Evolutionary conservation across 352 stramenopile genomes (phyloP), one percentile per base, ranked within the genome.

Genomic region (Globisporangium cylindrosporum): DNA sequence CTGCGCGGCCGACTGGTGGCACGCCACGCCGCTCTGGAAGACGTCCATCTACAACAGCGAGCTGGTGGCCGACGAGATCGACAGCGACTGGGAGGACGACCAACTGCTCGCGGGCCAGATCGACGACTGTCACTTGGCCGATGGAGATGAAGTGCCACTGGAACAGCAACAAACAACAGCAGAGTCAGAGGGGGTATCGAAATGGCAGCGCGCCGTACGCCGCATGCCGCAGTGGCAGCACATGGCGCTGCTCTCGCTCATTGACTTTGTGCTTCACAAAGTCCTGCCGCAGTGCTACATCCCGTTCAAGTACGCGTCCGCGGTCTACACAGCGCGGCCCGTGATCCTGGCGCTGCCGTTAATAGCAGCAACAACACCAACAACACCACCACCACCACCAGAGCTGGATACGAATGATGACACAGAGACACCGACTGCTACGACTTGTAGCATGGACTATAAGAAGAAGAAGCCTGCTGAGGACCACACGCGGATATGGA

Each of bases 261-360:
- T 84, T 29, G 75, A 82, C 69, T 87, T 87, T 68, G 79, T 87
- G 67, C 70, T 80, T 9, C 69, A 68, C n/a, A 75, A 79, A 32
- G 61, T 87, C 24, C 57, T 87, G 12, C 77, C 79, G n/a, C 77
- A 87, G 71, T 84, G 79, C 59, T 87, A 84, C 62, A 84, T 87
- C 63, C 75, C 75, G 12, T 87, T 87, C 62, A 87, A 87, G 56
- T 87, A 83, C 68, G 76, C 79, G 55, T 80, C 79, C 4, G 78
- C 79, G 20, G 77, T 84, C 25, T 87, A 81, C 65, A 87, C 75
- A 18, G 79, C 79, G 29, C 79, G 79, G 51, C 79, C 79, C 2
- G 71, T 87, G 64, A 76, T 87, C 41, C 65, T 87, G 24, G 70
- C 76, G 0, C 67, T 86, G 43, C 75, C 81, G 32, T 34, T n/a